Evolutionary conservation across 208 protist genomes (phyloP).

Genomic region (Crithidia fasciculata): DNA sequence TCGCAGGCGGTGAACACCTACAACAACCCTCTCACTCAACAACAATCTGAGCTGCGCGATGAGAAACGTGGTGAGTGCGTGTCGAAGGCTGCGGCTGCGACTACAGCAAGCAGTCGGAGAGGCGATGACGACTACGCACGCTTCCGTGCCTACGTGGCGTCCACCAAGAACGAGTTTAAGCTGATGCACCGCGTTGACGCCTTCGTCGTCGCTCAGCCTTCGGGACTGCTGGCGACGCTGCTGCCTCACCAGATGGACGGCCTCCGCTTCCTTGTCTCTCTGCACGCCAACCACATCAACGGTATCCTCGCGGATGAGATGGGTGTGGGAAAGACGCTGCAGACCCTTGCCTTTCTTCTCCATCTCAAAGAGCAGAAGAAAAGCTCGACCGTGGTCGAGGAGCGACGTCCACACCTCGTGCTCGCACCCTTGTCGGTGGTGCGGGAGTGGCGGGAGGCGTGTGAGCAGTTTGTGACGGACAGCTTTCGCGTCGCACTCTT

Average conservation of each 20-base stretch:
- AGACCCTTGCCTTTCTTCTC: slow-evolving; percentile 90
- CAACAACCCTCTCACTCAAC: not conserved
- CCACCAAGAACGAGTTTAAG: slow-evolving; percentile 52
- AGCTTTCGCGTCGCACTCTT: slow-evolving; percentile 41
- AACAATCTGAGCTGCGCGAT: not conserved
- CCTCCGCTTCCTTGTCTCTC: slow-evolving; percentile 93
- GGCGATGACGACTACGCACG: slow-evolving; percentile 35
- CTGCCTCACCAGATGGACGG: slow-evolving; percentile 97
- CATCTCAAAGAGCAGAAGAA: slow-evolving; percentile 43
- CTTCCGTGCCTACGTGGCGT: slow-evolving; percentile 61
- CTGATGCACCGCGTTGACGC: slow-evolving; percentile 53
- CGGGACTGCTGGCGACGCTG: slow-evolving; percentile 70
- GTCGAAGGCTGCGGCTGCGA: not conserved
- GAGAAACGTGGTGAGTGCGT: not conserved
- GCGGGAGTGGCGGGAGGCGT: slow-evolving; percentile 94
- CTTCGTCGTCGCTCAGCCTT: slow-evolving; percentile 44
- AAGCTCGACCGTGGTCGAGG: not conserved
- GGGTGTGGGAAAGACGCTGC: slow-evolving; percentile 95
- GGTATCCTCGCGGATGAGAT: slow-evolving; percentile 98
- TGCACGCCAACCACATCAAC: slow-evolving; percentile 89
- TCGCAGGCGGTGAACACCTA: slow-evolving; percentile 7
- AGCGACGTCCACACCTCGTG: slow-evolving; percentile 85
- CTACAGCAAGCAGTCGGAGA: too few relatives aligned
- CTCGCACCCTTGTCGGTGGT: slow-evolving; percentile 89
- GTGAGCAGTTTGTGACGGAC: slow-evolving; percentile 84